A percentile compares a stretch with the other conserved stretches of the same genome.
Evolutionary conservation across 2,329 filamentous ascomycete species (phyloP).

Genomic region (Apiospora marii): DNA sequence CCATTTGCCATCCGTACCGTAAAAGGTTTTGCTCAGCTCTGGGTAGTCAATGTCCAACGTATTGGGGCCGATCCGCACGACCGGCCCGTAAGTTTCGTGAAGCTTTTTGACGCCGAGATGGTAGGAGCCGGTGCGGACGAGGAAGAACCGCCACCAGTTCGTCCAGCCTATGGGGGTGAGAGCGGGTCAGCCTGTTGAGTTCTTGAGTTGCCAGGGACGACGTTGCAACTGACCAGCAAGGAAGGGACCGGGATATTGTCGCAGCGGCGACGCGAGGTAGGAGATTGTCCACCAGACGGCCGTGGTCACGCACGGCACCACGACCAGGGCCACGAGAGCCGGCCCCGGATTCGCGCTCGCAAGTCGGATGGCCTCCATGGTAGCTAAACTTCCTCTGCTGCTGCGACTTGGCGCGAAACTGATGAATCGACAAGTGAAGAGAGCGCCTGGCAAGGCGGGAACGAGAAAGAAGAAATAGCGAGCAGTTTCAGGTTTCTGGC

Average conservation of each 20-base stretch:
- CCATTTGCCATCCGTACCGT: slow-evolving; percentile 44
- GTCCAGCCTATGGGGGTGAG: background rate
- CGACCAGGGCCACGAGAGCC: background rate
- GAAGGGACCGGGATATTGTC: background rate
- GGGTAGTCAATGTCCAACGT: slow-evolving; percentile 48
- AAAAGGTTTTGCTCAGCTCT: slow-evolving; percentile 47
- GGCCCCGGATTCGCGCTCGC: background rate
- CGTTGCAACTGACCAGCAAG: background rate
- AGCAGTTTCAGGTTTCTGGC: background rate
- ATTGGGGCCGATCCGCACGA: slow-evolving; percentile 51
- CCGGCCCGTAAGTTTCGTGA: slow-evolving; percentile 48
- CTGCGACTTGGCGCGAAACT: too few species aligned
- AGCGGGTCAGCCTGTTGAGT: background rate
- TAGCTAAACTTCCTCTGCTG: background rate
- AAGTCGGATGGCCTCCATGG: background rate
- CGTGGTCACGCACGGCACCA: background rate
- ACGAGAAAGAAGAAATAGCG: too few species aligned
- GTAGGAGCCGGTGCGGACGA: background rate
- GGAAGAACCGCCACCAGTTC: slow-evolving; percentile 11
- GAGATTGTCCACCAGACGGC: background rate
- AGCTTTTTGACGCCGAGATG: slow-evolving; percentile 29
- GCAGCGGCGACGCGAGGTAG: background rate
- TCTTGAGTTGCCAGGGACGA: background rate
- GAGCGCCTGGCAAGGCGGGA: background rate
- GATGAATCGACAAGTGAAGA: background rate